Conservation (phyloP, 768 basidiomycete genomes). For the Mycena rebaudengoi region DNA sequence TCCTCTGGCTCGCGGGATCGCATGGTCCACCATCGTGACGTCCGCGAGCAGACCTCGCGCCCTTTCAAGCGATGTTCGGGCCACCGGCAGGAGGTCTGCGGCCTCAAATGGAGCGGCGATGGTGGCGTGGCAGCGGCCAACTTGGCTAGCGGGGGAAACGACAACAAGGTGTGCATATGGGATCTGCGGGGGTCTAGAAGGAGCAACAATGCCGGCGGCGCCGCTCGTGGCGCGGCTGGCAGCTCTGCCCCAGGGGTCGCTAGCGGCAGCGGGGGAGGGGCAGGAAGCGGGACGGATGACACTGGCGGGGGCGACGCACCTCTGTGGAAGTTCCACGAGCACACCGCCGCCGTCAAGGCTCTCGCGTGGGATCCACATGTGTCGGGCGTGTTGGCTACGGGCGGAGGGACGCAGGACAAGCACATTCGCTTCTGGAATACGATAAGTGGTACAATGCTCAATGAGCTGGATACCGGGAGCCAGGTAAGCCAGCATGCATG, state of each 20-base stretch:
- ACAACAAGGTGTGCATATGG: conserved; percentile 99
- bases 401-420: conserved; percentile 98
- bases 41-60: conserved; percentile 69
- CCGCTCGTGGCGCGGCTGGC: conserved; percentile 31
- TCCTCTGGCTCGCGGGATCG: conserved; percentile 93
- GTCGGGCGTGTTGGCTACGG: conserved; percentile 88
- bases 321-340: conserved; percentile 95
- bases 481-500: conserved; percentile 86
- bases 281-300: conserved; percentile 36
- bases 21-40: conserved; percentile 91
- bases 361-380: conserved; percentile 99
- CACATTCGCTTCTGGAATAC: conserved; percentile 99
- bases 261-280: conserved; percentile 35
- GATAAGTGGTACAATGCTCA: conserved; percentile 82
- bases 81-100: conserved; percentile 95
- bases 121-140: conserved; percentile 53
- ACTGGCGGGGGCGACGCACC: conserved; percentile 67
- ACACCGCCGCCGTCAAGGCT: conserved; percentile 96
- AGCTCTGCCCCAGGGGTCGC: conserved; percentile 30
- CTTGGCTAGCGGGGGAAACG: conserved; percentile 95
- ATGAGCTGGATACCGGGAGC: conserved; percentile 92
- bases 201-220: conserved; percentile 40
- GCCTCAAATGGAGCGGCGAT: conserved; percentile 86
- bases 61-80: conserved; percentile 79
- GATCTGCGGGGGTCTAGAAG: conserved; percentile 78